A percentile compares a stretch with the other conserved stretches of the same genome.
Evolutionary conservation across 2,329 filamentous ascomycete genomes (phyloP).

Genomic region (Venturia effusa): DNA sequence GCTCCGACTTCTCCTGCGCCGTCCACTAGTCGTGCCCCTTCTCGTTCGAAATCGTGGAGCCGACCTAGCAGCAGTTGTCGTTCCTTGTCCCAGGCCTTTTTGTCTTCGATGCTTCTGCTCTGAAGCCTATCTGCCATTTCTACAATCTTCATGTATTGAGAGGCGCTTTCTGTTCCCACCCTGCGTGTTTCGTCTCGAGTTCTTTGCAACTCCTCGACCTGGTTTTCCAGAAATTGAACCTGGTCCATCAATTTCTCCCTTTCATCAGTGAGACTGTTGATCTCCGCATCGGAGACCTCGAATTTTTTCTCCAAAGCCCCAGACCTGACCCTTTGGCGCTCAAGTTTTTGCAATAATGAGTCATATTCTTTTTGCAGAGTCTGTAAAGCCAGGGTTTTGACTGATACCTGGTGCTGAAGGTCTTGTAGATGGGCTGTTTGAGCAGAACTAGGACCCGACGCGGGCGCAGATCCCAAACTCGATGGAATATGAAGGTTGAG

Average conservation of each 20-base stretch:
- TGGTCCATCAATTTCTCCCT: slow-evolving; percentile 38
- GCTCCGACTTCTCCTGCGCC: not conserved
- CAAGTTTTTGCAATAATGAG: slow-evolving; percentile 39
- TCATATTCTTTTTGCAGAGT: slow-evolving; percentile 45
- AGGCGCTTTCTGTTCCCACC: slow-evolving; percentile 32
- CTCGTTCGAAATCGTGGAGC: not conserved
- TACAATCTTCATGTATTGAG: slow-evolving; percentile 41
- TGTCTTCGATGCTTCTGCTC: slow-evolving; percentile 31
- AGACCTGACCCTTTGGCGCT: slow-evolving; percentile 38
- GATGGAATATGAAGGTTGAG: slow-evolving; percentile 15
- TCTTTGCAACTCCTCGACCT: slow-evolving; percentile 38
- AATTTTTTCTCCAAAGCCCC: slow-evolving; percentile 37
- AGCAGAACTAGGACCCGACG: slow-evolving; percentile 16
- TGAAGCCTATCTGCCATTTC: slow-evolving; percentile 38
- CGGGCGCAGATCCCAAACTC: not conserved
- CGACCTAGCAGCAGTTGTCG: slow-evolving; percentile 21
- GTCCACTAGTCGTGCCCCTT: not conserved
- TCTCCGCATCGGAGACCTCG: slow-evolving; percentile 26
- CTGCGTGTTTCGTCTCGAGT: slow-evolving; percentile 37
- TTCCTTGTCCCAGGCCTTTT: slow-evolving; percentile 31
- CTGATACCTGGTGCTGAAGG: slow-evolving; percentile 43
- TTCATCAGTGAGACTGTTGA: slow-evolving; percentile 40
- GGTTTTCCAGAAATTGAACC: slow-evolving; percentile 35
- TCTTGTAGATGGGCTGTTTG: slow-evolving; percentile 34
- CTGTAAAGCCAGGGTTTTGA: slow-evolving; percentile 42